Evolutionary conservation across 2,329 filamentous ascomycete species (phyloP).

Genomic region (Helminthosporium solani): DNA sequence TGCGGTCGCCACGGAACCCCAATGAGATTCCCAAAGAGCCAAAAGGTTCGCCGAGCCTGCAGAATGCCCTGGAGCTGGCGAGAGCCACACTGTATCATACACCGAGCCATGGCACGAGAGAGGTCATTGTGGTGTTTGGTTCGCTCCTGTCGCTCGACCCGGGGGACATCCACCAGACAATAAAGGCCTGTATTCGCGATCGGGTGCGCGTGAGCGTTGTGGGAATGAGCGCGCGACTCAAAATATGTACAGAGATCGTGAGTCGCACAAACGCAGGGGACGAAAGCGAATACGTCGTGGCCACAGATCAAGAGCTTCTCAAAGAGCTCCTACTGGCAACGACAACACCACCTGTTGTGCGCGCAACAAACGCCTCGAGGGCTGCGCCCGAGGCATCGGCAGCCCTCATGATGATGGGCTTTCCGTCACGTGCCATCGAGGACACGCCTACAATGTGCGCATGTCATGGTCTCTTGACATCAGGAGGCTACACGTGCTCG

Average conservation of each 20-base stretch:
- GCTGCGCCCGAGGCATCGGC: slow-evolving; percentile 45
- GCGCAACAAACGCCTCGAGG: slow-evolving; percentile 50
- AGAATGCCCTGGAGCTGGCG: slow-evolving; percentile 96
- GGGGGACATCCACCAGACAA: slow-evolving; percentile 91
- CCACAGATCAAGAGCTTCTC: slow-evolving; percentile 83
- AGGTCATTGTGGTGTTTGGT: slow-evolving; percentile 89
- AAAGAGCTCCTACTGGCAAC: slow-evolving; percentile 83
- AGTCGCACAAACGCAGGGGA: slow-evolving; percentile 83
- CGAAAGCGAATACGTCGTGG: slow-evolving; percentile 74
- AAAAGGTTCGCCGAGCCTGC: slow-evolving; percentile 60
- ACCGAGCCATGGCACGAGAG: slow-evolving; percentile 87
- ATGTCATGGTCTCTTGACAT: slow-evolving; percentile 79
- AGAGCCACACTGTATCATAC: slow-evolving; percentile 89
- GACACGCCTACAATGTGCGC: slow-evolving; percentile 76
- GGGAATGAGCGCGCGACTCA: slow-evolving; percentile 85
- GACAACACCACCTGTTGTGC: slow-evolving; percentile 85
- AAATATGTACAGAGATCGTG: slow-evolving; percentile 88
- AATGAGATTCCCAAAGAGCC: slow-evolving; percentile 65
- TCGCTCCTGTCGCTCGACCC: slow-evolving; percentile 89
- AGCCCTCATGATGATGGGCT: slow-evolving; percentile 92
- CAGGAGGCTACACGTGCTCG: slow-evolving; percentile 88
- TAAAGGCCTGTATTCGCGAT: slow-evolving; percentile 74
- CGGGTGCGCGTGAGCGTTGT: slow-evolving; percentile 86
- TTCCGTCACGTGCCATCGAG: slow-evolving; percentile 81
- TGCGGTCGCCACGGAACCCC: slow-evolving; percentile 65